Evolutionary conservation across 2,329 filamentous ascomycete genomes (phyloP).

Genomic region (Xylariaceae sp.): DNA sequence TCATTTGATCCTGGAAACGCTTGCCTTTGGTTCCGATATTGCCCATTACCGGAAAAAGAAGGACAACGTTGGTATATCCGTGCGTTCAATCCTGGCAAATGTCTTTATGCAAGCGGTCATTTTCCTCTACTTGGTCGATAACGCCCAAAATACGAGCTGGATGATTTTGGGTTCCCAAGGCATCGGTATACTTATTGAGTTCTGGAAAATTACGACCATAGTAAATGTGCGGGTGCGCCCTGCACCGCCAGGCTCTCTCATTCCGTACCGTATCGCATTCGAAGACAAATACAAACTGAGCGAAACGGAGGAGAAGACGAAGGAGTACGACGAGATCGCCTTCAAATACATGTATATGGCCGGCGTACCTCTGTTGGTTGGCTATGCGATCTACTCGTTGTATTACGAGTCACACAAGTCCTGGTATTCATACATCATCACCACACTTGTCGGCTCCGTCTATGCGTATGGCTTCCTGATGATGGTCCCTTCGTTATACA

Average conservation of each 20-base stretch:
- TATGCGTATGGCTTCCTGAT: conserved; percentile 98
- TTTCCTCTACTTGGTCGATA: conserved; percentile 94
- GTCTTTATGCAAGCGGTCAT: conserved; percentile 97
- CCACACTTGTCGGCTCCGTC: conserved; percentile 90
- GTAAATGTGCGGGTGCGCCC: conserved; percentile 81
- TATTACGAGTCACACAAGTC: conserved; percentile 94
- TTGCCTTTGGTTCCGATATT: conserved; percentile 97
- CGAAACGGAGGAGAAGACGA: conserved; percentile 94
- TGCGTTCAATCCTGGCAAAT: conserved; percentile 92
- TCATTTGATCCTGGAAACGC: conserved; percentile 91
- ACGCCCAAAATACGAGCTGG: conserved; percentile 96
- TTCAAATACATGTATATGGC: conserved; percentile 96
- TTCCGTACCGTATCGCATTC: conserved; percentile 79
- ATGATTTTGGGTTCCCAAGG: conserved; percentile 96
- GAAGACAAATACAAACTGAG: conserved; percentile 96
- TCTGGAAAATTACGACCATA: conserved; percentile 95
- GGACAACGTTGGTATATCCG: conserved; percentile 93
- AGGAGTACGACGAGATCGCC: conserved; percentile 96
- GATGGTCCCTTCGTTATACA: conserved; percentile 97
- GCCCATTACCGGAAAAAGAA: conserved; percentile 99
- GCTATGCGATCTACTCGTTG: conserved; percentile 87
- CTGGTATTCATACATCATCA: conserved; percentile 95
- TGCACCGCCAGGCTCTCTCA: conserved; percentile 59
- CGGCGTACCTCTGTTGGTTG: conserved; percentile 81
- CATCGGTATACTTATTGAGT: conserved; percentile 65